Conservation (phyloP, 2,329 filamentous ascomycete genomes). For the Chrysoporthe deuterocubensis region DNA sequence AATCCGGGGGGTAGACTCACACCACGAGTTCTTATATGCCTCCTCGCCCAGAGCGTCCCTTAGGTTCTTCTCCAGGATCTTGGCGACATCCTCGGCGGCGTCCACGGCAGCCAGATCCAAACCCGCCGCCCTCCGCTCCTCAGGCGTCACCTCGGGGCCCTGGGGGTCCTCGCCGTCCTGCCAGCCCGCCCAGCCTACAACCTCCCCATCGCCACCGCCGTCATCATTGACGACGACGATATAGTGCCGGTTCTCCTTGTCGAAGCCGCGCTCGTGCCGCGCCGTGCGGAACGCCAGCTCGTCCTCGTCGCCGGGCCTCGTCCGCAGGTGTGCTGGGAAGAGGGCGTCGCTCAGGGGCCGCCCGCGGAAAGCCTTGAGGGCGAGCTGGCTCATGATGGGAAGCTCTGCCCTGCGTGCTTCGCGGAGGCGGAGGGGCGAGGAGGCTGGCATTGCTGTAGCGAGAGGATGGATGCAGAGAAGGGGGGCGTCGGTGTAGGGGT, state of each 20-base stretch:
- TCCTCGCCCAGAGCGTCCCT: slow-evolving; percentile 19
- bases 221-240: slow-evolving; percentile 14
- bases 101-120: slow-evolving; percentile 10
- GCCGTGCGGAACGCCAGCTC: neutral
- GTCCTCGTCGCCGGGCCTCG: neutral
- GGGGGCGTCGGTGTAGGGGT: neutral
- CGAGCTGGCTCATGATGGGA: neutral
- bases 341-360: slow-evolving; percentile 20
- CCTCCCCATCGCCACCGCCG: neutral
- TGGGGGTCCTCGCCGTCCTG: neutral
- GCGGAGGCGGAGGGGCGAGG: slow-evolving; percentile 6
- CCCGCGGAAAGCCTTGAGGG: slow-evolving; percentile 11
- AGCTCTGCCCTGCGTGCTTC: slow-evolving; percentile 11
- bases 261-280: neutral
- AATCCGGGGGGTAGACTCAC: neutral
- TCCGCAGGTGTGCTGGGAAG: slow-evolving; percentile 18
- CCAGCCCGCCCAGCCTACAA: slow-evolving; percentile 6
- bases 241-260: slow-evolving; percentile 12
- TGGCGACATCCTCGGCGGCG: neutral
- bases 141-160: neutral
- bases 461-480: neutral
- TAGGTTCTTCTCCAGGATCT: slow-evolving; percentile 3
- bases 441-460: too few relatives aligned
- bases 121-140: slow-evolving; percentile 5
- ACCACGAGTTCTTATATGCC: slow-evolving; percentile 16